Conservation (phyloP, 1,139 yeast genomes). For the Suhomyces anneliseae region DNA sequence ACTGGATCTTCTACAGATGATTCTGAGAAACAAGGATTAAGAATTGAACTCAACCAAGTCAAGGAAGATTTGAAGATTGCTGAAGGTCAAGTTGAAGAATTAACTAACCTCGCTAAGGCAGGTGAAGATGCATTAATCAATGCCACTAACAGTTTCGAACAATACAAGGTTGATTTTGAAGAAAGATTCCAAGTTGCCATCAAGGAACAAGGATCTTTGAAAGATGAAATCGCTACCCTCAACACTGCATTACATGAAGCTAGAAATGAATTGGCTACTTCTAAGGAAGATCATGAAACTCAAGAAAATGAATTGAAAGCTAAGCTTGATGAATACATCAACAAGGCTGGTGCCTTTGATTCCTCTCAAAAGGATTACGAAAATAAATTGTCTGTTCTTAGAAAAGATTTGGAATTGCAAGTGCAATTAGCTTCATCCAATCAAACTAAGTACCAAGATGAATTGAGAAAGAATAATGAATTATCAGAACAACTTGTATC, state of each 20-base stretch:
- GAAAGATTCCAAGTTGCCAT: conserved; percentile 21
- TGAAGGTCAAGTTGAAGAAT: conserved; percentile 41
- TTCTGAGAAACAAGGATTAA: conserved; percentile 12
- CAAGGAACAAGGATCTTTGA: conserved; percentile 24
- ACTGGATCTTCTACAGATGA: conserved; percentile 4
- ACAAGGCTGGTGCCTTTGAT: conserved; percentile 40
- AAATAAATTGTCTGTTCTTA: conserved; percentile 28
- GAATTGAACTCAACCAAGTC: conserved; percentile 34
- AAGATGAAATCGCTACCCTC: conserved; percentile 21
- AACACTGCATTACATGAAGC: conserved; percentile 16
- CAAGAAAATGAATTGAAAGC: conserved; percentile 26
- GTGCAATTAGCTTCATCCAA: conserved; percentile 46
- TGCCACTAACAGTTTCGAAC: conserved; percentile 41
- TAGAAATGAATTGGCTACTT: conserved; percentile 18
- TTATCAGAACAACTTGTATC: conserved; percentile 45
- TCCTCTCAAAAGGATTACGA: conserved; percentile 36
- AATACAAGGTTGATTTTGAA: conserved; percentile 29
- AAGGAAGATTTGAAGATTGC: conserved; percentile 39
- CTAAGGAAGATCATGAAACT: conserved; percentile 15
- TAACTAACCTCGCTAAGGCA: conserved; percentile 39
- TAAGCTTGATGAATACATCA: conserved; percentile 21
- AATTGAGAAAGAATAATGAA: conserved; percentile 57
- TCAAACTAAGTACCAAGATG: conserved; percentile 59
- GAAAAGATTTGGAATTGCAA: conserved; percentile 53
- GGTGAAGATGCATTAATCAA: conserved; percentile 43